A percentile compares a stretch with the other conserved stretches of the same genome.
These are phyloP conservation scores for Begonia loranthoides DNA, from an alignment of 306 rosid species.

Conservation along the genomic window DNA sequence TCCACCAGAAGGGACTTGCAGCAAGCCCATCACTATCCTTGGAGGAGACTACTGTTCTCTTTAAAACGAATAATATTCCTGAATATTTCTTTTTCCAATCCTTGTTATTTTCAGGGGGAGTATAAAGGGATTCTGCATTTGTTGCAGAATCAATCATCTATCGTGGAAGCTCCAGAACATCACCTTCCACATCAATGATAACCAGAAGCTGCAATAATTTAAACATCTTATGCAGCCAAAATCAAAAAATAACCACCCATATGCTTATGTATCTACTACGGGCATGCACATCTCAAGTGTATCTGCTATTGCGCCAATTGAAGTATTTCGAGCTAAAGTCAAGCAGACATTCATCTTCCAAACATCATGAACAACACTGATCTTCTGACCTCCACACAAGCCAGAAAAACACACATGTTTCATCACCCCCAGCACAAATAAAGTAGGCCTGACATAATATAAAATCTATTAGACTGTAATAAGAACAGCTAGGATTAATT, in stretches of 20 bases:
- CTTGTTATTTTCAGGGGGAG: too few relatives aligned
- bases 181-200: too few relatives aligned
- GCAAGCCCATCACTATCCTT: constrained; percentile 64
- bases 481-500: neutral
- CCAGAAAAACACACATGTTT: constrained; percentile 23
- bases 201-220: neutral
- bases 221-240: constrained; percentile 5
- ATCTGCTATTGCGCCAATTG: constrained; percentile 27
- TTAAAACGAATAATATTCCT: constrained; percentile 9
- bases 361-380: constrained; percentile 26
- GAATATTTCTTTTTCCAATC: constrained; percentile 11
- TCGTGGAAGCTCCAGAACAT: too few relatives aligned
- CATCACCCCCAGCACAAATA: constrained; percentile 30
- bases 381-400: constrained; percentile 39
- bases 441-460: constrained; percentile 25
- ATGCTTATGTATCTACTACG: constrained; percentile 36
- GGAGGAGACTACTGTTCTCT: constrained; percentile 7
- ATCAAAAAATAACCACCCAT: constrained; percentile 11
- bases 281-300: constrained; percentile 35
- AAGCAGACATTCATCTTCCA: constrained; percentile 23
- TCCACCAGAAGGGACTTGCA: constrained; percentile 50
- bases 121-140: too few relatives aligned
- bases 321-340: constrained; percentile 16
- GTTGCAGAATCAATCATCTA: too few relatives aligned
- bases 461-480: constrained; percentile 20